A percentile compares a stretch with the other conserved stretches of the same genome.
Evolutionary conservation across 2,329 filamentous ascomycete species (phyloP).

Genomic region (Juglanconis oblonga): DNA sequence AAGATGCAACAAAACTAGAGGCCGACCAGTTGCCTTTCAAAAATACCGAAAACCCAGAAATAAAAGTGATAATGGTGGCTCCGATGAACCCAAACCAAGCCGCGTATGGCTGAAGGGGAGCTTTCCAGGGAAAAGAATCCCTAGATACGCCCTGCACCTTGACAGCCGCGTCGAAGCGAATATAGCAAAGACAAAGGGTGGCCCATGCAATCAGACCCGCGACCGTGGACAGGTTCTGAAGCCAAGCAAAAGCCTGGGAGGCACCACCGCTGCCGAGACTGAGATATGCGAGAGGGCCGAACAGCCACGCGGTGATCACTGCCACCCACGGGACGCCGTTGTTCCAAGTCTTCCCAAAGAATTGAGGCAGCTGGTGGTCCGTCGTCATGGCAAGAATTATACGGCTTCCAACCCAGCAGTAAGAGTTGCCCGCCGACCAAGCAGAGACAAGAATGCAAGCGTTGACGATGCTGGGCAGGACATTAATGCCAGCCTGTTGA

Average conservation of each 20-base stretch:
- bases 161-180: constrained; percentile 34
- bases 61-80: constrained; percentile 39
- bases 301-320: constrained; percentile 51
- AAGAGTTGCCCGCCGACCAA: constrained; percentile 39
- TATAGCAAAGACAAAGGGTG: constrained; percentile 29
- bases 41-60: constrained; percentile 42
- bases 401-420: constrained; percentile 51
- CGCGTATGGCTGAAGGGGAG: constrained; percentile 33
- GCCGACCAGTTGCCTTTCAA: constrained; percentile 35
- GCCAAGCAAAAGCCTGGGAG: constrained; percentile 51
- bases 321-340: constrained; percentile 59
- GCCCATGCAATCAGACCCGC: constrained; percentile 32
- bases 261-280: constrained; percentile 44
- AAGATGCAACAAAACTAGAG: constrained; percentile 37
- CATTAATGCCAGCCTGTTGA: constrained; percentile 20
- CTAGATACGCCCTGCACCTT: constrained; percentile 37
- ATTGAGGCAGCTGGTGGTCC: constrained; percentile 61
- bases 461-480: constrained; percentile 20
- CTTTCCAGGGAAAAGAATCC: constrained; percentile 27
- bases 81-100: constrained; percentile 42
- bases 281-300: constrained; percentile 56
- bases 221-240: constrained; percentile 51
- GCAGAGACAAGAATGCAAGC: constrained; percentile 31
- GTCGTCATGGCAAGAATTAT: constrained; percentile 68
- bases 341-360: constrained; percentile 59